Conservation (phyloP, 148 eudicot species). For the Rheum nobile region DNA sequence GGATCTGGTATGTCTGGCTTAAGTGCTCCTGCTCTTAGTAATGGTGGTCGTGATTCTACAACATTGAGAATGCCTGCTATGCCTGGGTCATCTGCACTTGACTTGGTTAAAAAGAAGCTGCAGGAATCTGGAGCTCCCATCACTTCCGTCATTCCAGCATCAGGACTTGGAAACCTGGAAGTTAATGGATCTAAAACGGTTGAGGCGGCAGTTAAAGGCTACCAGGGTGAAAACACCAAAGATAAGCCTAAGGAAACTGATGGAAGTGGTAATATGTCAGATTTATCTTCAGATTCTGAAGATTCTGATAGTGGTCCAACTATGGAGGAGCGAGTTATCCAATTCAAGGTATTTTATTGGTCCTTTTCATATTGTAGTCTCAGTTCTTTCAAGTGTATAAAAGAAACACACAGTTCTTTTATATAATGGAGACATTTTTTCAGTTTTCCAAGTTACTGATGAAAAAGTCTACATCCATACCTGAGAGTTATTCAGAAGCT, state of each 20-base stretch:
- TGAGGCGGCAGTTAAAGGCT: constrained; percentile 45
- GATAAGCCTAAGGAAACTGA: constrained; percentile 65
- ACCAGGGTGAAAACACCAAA: constrained; percentile 56
- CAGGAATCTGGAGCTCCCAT: constrained; percentile 80
- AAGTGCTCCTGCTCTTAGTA: constrained; percentile 82
- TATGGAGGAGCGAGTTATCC: constrained; percentile 65
- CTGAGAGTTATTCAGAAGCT: neutral
- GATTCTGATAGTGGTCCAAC: constrained; percentile 79
- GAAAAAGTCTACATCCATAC: neutral
- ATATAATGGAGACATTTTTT: neutral
- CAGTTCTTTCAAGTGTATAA: neutral
- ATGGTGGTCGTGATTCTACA: constrained; percentile 87
- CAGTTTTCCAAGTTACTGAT: neutral
- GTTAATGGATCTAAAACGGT: constrained; percentile 54
- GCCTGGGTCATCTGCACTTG: constrained; percentile 73
- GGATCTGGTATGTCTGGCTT: constrained; percentile 48
- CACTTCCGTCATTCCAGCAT: constrained; percentile 39
- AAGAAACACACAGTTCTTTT: neutral
- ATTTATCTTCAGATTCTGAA: constrained; percentile 90
- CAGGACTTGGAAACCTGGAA: constrained; percentile 40
- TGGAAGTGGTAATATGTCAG: constrained; percentile 59
- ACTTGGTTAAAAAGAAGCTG: constrained; percentile 91
- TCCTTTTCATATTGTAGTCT: neutral
- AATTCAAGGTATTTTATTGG: constrained; percentile 61
- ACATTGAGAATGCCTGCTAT: constrained; percentile 39